phyloP scores from a whole-genome alignment of 2,329 filamentous ascomycete species.

The Apiospora malaysiana region DNA sequence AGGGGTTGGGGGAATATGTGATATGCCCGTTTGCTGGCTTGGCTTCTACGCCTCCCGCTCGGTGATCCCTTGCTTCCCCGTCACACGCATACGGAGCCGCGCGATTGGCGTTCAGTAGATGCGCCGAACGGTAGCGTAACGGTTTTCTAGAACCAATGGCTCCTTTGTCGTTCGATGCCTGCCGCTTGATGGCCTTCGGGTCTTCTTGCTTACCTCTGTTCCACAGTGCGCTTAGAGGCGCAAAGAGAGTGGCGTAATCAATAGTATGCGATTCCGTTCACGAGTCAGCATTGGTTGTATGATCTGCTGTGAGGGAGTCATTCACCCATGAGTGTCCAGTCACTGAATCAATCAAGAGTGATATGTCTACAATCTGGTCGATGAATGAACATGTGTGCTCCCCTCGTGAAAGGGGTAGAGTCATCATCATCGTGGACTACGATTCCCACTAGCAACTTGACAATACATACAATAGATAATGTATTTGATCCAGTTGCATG shows the following conservation, averaged over 20 bases:
- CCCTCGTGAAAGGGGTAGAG: too few relatives aligned
- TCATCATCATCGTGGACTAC: background rate
- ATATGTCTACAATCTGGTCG: too few relatives aligned
- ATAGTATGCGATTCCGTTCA: background rate
- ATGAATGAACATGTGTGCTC: too few relatives aligned
- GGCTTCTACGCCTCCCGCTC: background rate
- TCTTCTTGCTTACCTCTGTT: background rate
- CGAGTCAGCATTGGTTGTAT: too few relatives aligned
- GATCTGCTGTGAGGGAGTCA: too few relatives aligned
- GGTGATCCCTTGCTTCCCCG: constrained; percentile 3
- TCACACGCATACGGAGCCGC: background rate
- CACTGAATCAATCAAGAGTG: too few relatives aligned
- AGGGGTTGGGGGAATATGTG: background rate
- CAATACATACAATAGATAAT: background rate
- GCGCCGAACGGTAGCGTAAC: background rate
- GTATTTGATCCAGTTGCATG: background rate
- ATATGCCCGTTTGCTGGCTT: background rate
- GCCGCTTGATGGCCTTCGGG: background rate
- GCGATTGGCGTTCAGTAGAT: constrained; percentile 1
- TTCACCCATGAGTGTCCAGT: too few relatives aligned
- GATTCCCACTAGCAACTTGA: too few relatives aligned
- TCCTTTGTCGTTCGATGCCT: background rate
- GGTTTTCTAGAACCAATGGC: background rate
- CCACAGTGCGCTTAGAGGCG: background rate
- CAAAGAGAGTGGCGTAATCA: background rate